Evolutionary conservation across 148 eudicot genomes (phyloP), one percentile per base, ranked within the genome.

Genomic region (Linanthus parryae): DNA sequence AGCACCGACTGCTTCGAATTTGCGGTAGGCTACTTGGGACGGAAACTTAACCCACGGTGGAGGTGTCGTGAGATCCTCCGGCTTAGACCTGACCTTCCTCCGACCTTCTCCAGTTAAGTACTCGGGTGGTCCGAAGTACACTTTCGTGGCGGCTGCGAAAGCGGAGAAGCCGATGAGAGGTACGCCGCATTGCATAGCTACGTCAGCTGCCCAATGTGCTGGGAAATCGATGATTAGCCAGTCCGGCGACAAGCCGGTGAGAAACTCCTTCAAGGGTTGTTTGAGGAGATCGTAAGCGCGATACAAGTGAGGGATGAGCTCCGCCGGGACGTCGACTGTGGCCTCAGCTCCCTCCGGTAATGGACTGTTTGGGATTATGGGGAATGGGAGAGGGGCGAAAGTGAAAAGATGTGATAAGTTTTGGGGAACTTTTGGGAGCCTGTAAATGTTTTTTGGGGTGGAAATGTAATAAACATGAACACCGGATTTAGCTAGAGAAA

Each of bases 21-120:
- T 21, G 1, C 38, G 54, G 14, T 9, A 49, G 31, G 54, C 54
- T 7, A 49, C 54, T 1, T 7, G 8, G 4, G 54, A 49, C 13
- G 21, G 36, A 15, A 30, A 49, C 29, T 17, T 38, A 3, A 49
- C 54, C 54, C 54, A 49, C 29, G 54, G 54, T 17, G 54, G 54
- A 12, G 38, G 38, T 49, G 16, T n/a, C 21, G 8, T 49, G 23
- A 49, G 14, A 16, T n/a, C 20, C 27, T 49, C 54, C 12, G 20
- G 37, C 11, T 36, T 49, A 9, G 54, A 49, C 54, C 54, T 49
- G n/a, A n/a, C n/a, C n/a, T n/a, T n/a, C n/a, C n/a, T n/a, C n/a
- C n/a, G n/a, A n/a, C 20, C 20, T 16, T 8, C 6, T 42, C 20
- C 21, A 42, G 17, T 17, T 7, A 7, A n/a, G 20, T 21, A 49